Base-by-base conservation (phyloP, 202 grass and related monocot genomes). In the Tripidium arundinaceum region DNA sequence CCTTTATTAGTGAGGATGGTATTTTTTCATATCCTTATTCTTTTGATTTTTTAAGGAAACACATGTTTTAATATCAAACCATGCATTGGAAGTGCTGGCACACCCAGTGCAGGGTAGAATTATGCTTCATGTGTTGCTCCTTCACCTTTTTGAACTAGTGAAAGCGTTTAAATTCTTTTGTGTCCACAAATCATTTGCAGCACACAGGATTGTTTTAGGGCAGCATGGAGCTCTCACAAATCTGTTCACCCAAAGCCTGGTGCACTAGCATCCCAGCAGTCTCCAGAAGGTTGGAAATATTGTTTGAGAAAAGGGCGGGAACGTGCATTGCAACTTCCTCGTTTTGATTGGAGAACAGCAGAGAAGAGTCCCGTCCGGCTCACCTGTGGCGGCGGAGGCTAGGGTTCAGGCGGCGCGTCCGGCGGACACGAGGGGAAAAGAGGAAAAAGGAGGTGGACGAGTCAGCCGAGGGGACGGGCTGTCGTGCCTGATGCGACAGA, bases 131-230 rank as follows among this genome's bases (percentile, higher is more conserved):
- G 29, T 31, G 29, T 31, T 31, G 31, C 31, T 4, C 31, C 31
- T 33, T 33, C 31, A 33, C 31, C 31, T 33, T 33, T 33, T 33
- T 33, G 1, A 33, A 33, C 31, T 33, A 33, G 31, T 33, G 31
- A 33, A 33, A 33, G 31, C 4, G 4, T 33, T 33, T 33, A 33
- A 33, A 2, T 33, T 33, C 31, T 33, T 33, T 27, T 59, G 1
- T 78, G 25, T 74, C 36, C 40, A 63, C 40, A 72, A 75, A 69
- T n/a, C 18, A 38, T 68, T 82, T 57, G 54, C 86, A 99, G 96
- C 39, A 84, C 96, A 15, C 96, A 95, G 79, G 96, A 99, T 64
- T 95, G 92, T 79, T 95, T 99, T 65, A 93, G 81, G 89, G 88
- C 86, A 79, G 83, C 88, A 79, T 99, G 96, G 96, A 86, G 85